Percentiles rank a stretch among this genome's conserved stretches.
Evolutionary conservation across 257 asterid genomes (phyloP).

Genomic region (Solanum pimpinellifolium): DNA sequence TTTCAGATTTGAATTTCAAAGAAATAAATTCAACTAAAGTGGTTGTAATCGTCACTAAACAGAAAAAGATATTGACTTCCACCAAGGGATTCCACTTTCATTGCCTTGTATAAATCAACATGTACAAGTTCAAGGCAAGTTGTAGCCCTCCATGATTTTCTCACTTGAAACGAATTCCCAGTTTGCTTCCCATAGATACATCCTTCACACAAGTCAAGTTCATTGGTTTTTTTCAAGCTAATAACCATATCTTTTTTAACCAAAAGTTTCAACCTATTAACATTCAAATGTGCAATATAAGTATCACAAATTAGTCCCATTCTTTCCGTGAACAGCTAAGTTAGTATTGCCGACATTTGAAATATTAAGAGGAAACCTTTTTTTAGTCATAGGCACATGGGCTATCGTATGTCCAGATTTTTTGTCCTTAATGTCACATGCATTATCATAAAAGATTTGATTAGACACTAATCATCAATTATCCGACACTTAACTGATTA

Average conservation of each 20-base stretch:
- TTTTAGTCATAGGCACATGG: too few relatives aligned
- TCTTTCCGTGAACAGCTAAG: too few relatives aligned
- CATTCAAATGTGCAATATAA: neutral
- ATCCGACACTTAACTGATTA: conserved; percentile 1
- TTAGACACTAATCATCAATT: neutral
- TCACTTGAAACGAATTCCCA: neutral
- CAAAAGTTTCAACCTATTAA: neutral
- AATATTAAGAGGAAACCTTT: too few relatives aligned
- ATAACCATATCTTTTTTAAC: conserved; percentile 7
- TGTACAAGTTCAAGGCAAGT: neutral
- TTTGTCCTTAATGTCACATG: neutral
- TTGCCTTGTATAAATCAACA: too few relatives aligned
- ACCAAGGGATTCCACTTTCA: neutral
- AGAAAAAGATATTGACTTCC: neutral
- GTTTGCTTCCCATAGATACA: too few relatives aligned
- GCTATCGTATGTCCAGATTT: too few relatives aligned
- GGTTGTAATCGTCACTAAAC: conserved; percentile 2
- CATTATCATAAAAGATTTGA: neutral
- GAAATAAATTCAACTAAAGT: conserved; percentile 1
- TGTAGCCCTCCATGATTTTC: conserved; percentile 6
- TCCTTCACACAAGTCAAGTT: too few relatives aligned
- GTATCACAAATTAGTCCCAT: neutral
- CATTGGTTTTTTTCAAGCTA: neutral
- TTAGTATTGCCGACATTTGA: too few relatives aligned
- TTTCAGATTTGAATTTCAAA: neutral